Evolutionary conservation across 352 stramenopile genomes (phyloP), one percentile per base, ranked within the genome.

Genomic region (Globisporangium nunn): DNA sequence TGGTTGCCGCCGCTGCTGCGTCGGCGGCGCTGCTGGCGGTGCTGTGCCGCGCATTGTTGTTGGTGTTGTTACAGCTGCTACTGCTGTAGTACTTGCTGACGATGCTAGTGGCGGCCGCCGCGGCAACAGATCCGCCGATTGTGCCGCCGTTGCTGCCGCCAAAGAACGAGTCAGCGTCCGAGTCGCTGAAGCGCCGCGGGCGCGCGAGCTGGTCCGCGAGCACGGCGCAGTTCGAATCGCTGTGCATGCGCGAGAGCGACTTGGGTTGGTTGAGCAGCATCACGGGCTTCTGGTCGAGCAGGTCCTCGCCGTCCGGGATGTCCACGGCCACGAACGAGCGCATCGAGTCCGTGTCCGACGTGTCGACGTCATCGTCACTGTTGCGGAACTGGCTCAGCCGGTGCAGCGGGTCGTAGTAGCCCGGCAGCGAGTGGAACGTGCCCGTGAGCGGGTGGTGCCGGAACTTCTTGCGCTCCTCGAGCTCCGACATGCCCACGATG

Each of bases 391-490:
- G 67, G 44, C 76, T 81, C 8, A 94, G 63, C 12, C 84, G 85
- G 62, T 93, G 82, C 44, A 94, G 65, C 46, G 85, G 85, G 55
- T 94, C 85, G 51, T 95, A 95, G 63, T 93, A 93, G 1, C 84
- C 83, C 4, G 85, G 85, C 0, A 95, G 66, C 31, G 79, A 87
- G 63, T 95, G 85, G 68, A 95, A 95, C 30, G 87, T 92, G 55
- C 85, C 85, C 37, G 85, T 93, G 14, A 93, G 77, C 55, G 85
- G 85, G 62, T 95, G 76, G 59, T 95, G 82, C 10, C 85, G 84
- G 40, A 90, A 91, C 59, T 93, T 93, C 67, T 95, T 95, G 58
- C 82, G 84, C 65, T 95, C 82, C 63, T 95, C 84, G 11, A 93
- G 76, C 65, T 95, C 85, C 48, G 78, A 83, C 76, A 92, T 91